phyloP scores from a whole-genome alignment of 2,329 filamentous ascomycete species.

The Ceratocystis cacaofunesta region DNA sequence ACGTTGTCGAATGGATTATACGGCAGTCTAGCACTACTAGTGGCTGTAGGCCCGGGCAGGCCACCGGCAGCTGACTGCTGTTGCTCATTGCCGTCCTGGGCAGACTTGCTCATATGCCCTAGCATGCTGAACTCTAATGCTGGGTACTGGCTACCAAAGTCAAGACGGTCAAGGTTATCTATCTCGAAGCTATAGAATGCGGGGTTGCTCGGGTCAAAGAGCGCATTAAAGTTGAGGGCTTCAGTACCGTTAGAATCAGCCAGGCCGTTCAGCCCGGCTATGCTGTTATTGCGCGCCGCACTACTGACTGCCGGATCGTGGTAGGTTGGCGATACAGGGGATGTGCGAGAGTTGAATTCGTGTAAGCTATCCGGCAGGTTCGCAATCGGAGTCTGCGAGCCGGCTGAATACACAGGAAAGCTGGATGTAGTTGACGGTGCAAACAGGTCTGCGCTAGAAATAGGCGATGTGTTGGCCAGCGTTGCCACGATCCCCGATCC shows the following conservation, averaged over 20 bases:
- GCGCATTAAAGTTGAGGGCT: conserved; percentile 38
- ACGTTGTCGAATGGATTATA: conserved; percentile 9
- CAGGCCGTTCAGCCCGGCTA: conserved; percentile 32
- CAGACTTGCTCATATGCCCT: conserved; percentile 61
- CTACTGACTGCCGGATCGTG: conserved; percentile 26
- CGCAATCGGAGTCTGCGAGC: conserved; percentile 31
- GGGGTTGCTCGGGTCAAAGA: conserved; percentile 86
- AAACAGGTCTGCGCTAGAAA: conserved; percentile 33
- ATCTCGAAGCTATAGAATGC: conserved; percentile 92
- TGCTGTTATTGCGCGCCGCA: conserved; percentile 31
- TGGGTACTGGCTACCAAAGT: conserved; percentile 88
- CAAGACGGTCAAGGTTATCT: conserved; percentile 56
- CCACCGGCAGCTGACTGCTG: conserved; percentile 29
- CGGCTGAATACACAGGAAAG: conserved; percentile 37
- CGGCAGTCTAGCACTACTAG: not conserved
- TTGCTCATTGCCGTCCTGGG: conserved; percentile 17
- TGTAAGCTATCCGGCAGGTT: conserved; percentile 32
- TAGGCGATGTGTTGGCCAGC: conserved; percentile 31
- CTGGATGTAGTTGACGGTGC: conserved; percentile 32
- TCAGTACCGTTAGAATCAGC: conserved; percentile 36
- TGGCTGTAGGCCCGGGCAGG: not conserved
- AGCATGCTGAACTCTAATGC: conserved; percentile 93
- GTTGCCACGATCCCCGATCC: conserved; percentile 24
- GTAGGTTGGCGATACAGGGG: conserved; percentile 62
- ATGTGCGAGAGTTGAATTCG: conserved; percentile 49